Evolutionary conservation across 2,329 filamentous ascomycete genomes (phyloP), one percentile per base, ranked within the genome.

Genomic region (Ceratocystis alfenasii): DNA sequence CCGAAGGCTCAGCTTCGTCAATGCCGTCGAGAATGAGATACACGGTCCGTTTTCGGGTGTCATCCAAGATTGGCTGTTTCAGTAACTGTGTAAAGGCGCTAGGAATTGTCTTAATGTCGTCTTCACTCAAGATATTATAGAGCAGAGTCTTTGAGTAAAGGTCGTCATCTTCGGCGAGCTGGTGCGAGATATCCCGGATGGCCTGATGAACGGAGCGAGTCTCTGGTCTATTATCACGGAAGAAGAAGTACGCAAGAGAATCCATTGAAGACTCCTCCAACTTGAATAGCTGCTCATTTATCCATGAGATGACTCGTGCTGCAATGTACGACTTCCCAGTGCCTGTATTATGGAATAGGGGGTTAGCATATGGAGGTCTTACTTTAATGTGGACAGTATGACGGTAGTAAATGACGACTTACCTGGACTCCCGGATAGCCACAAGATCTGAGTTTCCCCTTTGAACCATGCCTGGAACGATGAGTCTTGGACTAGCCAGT

Each of bases 11-110:
- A 0, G 77, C 77, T 69, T 80, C 78, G 64, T 80, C 79, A 3
- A 80, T 72, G 2, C 76, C 78, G 55, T 80, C 78, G 2, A 80
- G 69, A 41, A 80, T 73, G n/a, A 80, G 69, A 69, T 78, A 79
- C 1, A 76, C 72, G 2, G 70, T 72, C 36, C 75, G 75, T 1
- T 71, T 71, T 5, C 72, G 72, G 5, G 69, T 67, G n/a, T 74
- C 73, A 2, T 73, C 71, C 5, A 73, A 62, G 63, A 76, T 75
- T 0, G 76, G 77, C 5, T 77, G 71, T 0, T 75, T 70, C 10
- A 80, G 74, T 0, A 80, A 71, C 5, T 73, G 74, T 3, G 76
- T 71, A 67, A 77, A 80, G 0, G 77, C 76, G 59, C 78, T 79
- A 1, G 77, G 70, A 1, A 79, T 73, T 0, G 77, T 78, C 61